These are phyloP conservation scores for Phalaenopsis aphrodite DNA, from an alignment of 106 monocot genomes.

Conservation along the genomic window DNA sequence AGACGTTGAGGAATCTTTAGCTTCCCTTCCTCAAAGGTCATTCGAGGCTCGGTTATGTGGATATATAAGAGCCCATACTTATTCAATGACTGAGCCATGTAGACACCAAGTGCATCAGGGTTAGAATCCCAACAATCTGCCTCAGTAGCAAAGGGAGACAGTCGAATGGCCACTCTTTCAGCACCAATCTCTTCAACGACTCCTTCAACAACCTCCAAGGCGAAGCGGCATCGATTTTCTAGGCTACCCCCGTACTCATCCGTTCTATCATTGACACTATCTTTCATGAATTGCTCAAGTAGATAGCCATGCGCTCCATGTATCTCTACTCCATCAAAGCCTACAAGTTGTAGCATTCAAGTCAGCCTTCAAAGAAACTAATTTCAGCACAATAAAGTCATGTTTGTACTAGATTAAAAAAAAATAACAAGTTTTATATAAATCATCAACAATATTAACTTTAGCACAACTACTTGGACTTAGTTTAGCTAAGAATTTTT, in stretches of 20 bases:
- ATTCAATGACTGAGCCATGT: slow-evolving; percentile 15
- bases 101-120: slow-evolving; percentile 7
- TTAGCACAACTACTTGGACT: too few species aligned
- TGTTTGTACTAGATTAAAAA: background rate
- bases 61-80: slow-evolving; percentile 13
- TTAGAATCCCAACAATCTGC: slow-evolving; percentile 11
- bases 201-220: slow-evolving; percentile 13
- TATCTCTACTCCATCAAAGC: slow-evolving; percentile 21
- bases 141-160: slow-evolving; percentile 17
- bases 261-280: slow-evolving; percentile 12
- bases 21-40: slow-evolving; percentile 11
- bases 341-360: background rate
- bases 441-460: background rate
- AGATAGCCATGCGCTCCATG: slow-evolving; percentile 18
- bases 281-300: slow-evolving; percentile 24
- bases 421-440: background rate
- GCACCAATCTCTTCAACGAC: slow-evolving; percentile 16
- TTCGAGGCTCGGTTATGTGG: slow-evolving; percentile 18
- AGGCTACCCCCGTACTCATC: slow-evolving; percentile 17
- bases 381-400: too few species aligned
- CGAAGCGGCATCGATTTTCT: slow-evolving; percentile 17
- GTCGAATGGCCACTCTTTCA: slow-evolving; percentile 13
- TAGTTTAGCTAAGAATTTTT: too few species aligned
- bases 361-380: background rate
- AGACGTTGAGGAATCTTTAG: slow-evolving; percentile 13